Percentiles rank a stretch among this genome's conserved stretches.
Conservation (phyloP, 345 rosid species). For the Citrus inodora region DNA sequence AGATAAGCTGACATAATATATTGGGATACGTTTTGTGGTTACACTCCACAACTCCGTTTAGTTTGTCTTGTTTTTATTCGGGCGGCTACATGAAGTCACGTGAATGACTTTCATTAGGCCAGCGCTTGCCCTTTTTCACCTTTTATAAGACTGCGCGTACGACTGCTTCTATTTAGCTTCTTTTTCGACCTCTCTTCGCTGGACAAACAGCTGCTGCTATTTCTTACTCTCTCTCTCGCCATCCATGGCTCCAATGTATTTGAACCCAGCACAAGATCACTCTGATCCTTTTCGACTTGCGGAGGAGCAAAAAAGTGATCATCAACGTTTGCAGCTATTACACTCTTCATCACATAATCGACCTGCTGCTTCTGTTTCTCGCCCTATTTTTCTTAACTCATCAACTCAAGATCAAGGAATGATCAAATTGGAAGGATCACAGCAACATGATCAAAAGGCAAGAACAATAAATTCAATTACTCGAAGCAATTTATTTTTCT, state of each 20-base stretch:
- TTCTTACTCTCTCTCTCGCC: background rate
- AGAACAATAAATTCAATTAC: no score
- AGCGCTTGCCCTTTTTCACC: background rate
- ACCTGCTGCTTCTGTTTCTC: slow-evolving; percentile 13
- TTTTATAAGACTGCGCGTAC: background rate
- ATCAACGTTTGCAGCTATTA: slow-evolving; percentile 30
- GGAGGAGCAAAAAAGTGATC: slow-evolving; percentile 17
- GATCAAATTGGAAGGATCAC: no score
- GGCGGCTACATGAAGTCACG: slow-evolving; percentile 40
- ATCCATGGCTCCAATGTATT: slow-evolving; percentile 32
- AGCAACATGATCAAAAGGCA: no score
- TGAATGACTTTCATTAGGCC: slow-evolving; percentile 37
- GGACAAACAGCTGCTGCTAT: background rate
- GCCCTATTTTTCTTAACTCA: slow-evolving; percentile 16
- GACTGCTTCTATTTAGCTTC: background rate
- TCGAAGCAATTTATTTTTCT: no score
- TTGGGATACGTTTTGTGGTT: slow-evolving; percentile 32
- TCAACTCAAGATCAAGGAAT: background rate
- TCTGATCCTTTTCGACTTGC: slow-evolving; percentile 24
- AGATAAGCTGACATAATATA: background rate
- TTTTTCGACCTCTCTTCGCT: slow-evolving; percentile 15
- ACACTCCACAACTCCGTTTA: slow-evolving; percentile 40
- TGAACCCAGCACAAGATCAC: slow-evolving; percentile 11
- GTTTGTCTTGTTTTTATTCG: slow-evolving; percentile 27
- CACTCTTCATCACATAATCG: slow-evolving; percentile 24